Conservation (phyloP, 2,329 filamentous ascomycete species). For the Thelonectria olida region DNA sequence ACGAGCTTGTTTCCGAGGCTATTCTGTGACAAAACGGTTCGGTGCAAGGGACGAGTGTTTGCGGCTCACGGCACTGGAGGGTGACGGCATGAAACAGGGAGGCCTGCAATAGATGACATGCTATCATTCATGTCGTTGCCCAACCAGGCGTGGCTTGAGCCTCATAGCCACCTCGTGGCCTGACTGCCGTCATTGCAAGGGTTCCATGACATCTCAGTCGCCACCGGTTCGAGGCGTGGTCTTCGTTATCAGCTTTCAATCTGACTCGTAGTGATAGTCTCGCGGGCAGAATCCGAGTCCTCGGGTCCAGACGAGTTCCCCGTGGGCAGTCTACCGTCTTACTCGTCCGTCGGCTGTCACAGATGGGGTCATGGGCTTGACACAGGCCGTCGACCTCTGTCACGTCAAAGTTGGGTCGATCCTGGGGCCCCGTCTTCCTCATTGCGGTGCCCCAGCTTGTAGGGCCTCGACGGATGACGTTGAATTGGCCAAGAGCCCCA, state of each 20-base stretch:
- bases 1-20: not conserved
- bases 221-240: too few relatives aligned
- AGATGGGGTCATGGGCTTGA: too few relatives aligned
- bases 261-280: too few relatives aligned
- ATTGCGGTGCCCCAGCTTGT: constrained; percentile 7
- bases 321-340: too few relatives aligned
- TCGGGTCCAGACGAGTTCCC: too few relatives aligned
- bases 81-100: constrained; percentile 22
- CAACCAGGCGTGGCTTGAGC: constrained; percentile 15
- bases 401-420: constrained; percentile 26
- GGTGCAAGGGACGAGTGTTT: not conserved
- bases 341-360: too few relatives aligned
- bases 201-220: too few relatives aligned
- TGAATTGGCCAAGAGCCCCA: constrained; percentile 24
- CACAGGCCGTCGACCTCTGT: constrained; percentile 3
- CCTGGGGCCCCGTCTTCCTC: constrained; percentile 34
- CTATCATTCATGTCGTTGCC: constrained; percentile 27
- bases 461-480: constrained; percentile 33
- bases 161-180: constrained; percentile 17
- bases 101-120: constrained; percentile 12
- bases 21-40: not conserved
- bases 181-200: too few relatives aligned
- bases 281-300: too few relatives aligned
- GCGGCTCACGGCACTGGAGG: constrained; percentile 9
- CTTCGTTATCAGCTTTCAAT: too few relatives aligned